Base-by-base conservation (phyloP, 352 stramenopile species). In the Globisporangium okanoganense region DNA sequence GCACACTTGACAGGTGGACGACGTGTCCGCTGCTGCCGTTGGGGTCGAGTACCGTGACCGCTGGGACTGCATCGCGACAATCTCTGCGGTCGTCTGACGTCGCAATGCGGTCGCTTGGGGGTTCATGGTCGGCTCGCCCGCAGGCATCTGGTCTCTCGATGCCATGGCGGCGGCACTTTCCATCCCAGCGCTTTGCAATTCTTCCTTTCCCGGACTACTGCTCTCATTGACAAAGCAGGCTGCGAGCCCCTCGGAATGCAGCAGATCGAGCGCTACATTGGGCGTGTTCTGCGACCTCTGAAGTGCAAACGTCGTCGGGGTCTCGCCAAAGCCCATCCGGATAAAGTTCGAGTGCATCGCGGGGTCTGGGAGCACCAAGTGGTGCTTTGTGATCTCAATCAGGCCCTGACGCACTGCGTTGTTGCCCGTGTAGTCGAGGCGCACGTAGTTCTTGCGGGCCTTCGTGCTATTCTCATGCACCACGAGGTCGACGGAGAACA, bases 321-420 rank as follows among this genome's bases (percentile, higher is more conserved):
- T 87, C 43, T 90, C 81, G 40, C 73, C 73, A 54, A 92, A 94
- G 0, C 85, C 85, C 77, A 90, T 92, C 18, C 80, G 76, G 41
- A 90, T 80, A 43, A 94, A 92, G 49, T 90, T 92, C 12, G 79
- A 89, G 53, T 94, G 79, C 78, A 92, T 90, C 9, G 67, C 72
- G 47, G 85, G 82, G 43, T 94, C 85, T 0, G 85, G 85, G 5
- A 91, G 56, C 22, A 92, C 79, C 2, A 85, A 49, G 45, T 94
- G 85, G 47, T 94, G 82, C 58, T 89, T 88, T 7, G 79, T 88
- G 47, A 94, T 92, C 51, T 94, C 85, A 8, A 91, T 65, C 18
- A 94, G 29, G 1, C 85, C 85, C 63, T 94, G 83, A 0, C 73
- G 68, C 9, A 93, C 71, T 0, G 85, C 81, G 36, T 71, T 79